phyloP scores from a whole-genome alignment of 371 early-diverging fungal genomes.

The Syncephalastrum sp. region DNA sequence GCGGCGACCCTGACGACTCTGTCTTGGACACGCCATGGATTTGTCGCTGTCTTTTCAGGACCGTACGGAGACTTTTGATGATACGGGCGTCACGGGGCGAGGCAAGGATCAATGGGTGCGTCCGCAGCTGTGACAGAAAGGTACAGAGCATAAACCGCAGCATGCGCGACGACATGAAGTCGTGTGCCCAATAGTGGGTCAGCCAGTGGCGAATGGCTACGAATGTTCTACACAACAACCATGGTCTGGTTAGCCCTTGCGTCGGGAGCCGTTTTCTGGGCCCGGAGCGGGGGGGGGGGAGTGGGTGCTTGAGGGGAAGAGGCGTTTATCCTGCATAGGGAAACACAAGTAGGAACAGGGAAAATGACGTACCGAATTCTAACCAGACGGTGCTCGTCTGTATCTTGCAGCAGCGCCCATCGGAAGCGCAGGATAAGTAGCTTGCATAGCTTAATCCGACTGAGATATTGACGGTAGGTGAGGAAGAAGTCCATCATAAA shows the following conservation, averaged over 20 bases:
- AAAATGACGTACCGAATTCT: slow-evolving; percentile 38
- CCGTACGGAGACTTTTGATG: slow-evolving; percentile 33
- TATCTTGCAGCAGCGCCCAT: slow-evolving; percentile 46
- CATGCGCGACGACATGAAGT: slow-evolving; percentile 42
- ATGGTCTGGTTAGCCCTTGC: too few relatives aligned
- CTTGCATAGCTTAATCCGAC: slow-evolving; percentile 48
- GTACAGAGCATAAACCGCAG: slow-evolving; percentile 47
- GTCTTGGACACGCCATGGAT: slow-evolving; percentile 5
- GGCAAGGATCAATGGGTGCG: slow-evolving; percentile 33
- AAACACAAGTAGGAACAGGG: not conserved
- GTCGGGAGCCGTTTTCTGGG: too few relatives aligned
- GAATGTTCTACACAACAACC: slow-evolving; percentile 36
- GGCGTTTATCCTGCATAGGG: not conserved
- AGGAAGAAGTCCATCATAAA: slow-evolving; percentile 50
- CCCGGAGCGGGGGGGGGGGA: too few relatives aligned
- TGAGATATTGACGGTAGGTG: slow-evolving; percentile 44
- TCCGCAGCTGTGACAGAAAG: slow-evolving; percentile 42
- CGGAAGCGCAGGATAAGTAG: slow-evolving; percentile 47
- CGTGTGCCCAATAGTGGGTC: slow-evolving; percentile 45
- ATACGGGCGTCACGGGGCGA: slow-evolving; percentile 49
- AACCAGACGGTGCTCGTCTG: slow-evolving; percentile 38
- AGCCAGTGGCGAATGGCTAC: slow-evolving; percentile 53
- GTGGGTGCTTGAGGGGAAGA: not conserved
- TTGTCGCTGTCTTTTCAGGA: slow-evolving; percentile 44
- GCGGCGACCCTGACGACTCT: too few relatives aligned